These are phyloP conservation scores for Neofusicoccum kwambonambiense DNA, from an alignment of 2,329 filamentous ascomycete genomes.

Conservation along the genomic window DNA sequence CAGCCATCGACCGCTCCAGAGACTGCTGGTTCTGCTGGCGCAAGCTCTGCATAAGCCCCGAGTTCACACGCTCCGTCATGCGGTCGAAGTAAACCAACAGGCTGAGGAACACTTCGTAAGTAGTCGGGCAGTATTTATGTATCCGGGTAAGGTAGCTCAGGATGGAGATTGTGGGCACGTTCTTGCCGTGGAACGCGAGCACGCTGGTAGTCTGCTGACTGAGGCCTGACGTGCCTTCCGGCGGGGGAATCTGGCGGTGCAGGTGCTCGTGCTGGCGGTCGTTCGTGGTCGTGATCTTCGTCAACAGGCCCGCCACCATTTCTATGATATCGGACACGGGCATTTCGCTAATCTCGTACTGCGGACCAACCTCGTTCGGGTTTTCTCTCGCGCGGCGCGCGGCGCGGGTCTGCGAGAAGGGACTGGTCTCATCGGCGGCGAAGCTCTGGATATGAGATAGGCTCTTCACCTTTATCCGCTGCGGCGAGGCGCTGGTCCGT, in stretches of 20 bases:
- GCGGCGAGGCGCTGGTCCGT: conserved; percentile 37
- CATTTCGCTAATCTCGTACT: conserved; percentile 97
- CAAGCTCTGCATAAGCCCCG: conserved; percentile 68
- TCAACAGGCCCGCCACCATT: conserved; percentile 94
- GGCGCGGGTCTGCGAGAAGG: conserved; percentile 50
- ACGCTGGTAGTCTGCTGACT: conserved; percentile 69
- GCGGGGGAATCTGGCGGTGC: conserved; percentile 68
- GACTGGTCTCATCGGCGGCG: conserved; percentile 71
- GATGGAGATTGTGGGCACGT: conserved; percentile 95
- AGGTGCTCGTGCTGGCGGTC: conserved; percentile 90
- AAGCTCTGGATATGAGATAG: conserved; percentile 89
- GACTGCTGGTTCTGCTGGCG: conserved; percentile 51
- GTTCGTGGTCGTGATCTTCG: conserved; percentile 96
- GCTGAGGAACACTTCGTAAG: conserved; percentile 95
- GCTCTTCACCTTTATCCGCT: conserved; percentile 78
- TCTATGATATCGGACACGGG: conserved; percentile 96
- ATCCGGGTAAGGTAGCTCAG: conserved; percentile 93
- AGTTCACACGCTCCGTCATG: conserved; percentile 96
- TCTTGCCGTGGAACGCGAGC: conserved; percentile 95
- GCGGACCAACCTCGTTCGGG: conserved; percentile 52
- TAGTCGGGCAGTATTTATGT: conserved; percentile 98
- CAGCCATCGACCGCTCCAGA: conserved; percentile 37
- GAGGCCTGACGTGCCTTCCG: conserved; percentile 58
- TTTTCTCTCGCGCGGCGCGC: conserved; percentile 44
- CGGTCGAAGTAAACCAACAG: conserved; percentile 96